These are phyloP conservation scores for Fusarium tricinctum DNA, from an alignment of 2,329 filamentous ascomycete species.

Conservation along the genomic window DNA sequence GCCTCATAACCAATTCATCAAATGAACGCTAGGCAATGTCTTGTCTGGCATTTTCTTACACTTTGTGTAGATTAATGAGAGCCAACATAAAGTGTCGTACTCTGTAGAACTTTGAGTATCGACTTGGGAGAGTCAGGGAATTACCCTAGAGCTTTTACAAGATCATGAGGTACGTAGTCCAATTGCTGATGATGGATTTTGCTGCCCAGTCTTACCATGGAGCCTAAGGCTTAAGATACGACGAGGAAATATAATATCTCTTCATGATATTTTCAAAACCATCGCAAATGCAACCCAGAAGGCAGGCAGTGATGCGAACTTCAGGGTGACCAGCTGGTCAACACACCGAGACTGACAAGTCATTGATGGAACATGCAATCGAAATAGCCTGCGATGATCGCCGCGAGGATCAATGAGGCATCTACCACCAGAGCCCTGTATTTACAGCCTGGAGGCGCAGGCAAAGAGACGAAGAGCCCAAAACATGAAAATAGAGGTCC, in stretches of 20 bases:
- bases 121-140: no score
- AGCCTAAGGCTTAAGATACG: not conserved
- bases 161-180: not conserved
- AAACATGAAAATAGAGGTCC: slow-evolving; percentile 34
- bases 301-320: slow-evolving; percentile 28
- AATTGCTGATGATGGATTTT: not conserved
- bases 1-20: slow-evolving; percentile 15
- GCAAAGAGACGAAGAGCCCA: slow-evolving; percentile 37
- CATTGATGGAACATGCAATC: slow-evolving; percentile 39
- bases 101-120: no score
- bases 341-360: slow-evolving; percentile 40
- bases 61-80: not conserved
- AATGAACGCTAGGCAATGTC: not conserved
- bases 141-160: not conserved
- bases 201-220: not conserved
- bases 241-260: slow-evolving; percentile 3
- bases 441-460: slow-evolving; percentile 17
- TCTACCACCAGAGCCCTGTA: slow-evolving; percentile 13
- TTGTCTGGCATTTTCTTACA: no score
- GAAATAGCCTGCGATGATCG: slow-evolving; percentile 38
- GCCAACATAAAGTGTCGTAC: not conserved
- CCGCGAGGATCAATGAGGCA: slow-evolving; percentile 18
- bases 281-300: not conserved
- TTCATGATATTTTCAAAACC: slow-evolving; percentile 3
- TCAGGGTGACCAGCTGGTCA: slow-evolving; percentile 20